Percentiles rank a stretch among this genome's conserved stretches.
phyloP scores from a whole-genome alignment of 768 basidiomycete species.

The Mycena venus region DNA sequence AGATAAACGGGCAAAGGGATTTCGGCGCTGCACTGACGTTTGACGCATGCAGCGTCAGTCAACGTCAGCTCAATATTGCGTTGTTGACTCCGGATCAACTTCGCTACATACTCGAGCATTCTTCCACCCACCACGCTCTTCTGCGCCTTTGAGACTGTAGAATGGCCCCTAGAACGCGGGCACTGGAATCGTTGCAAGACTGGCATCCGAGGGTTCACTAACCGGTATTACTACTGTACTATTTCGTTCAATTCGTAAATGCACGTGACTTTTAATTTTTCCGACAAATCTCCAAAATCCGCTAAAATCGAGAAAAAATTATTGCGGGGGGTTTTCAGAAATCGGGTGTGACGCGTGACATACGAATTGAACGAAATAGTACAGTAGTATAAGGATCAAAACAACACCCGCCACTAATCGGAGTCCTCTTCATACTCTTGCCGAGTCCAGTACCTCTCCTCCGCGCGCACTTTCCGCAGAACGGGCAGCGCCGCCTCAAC shows the following conservation, averaged over 20 bases:
- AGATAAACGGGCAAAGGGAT: no score
- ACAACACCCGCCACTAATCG: constrained; percentile 10
- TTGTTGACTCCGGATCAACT: not conserved
- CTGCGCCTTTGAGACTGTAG: constrained; percentile 7
- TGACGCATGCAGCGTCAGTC: no score
- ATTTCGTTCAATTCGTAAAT: no score
- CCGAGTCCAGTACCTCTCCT: constrained; percentile 17
- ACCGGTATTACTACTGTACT: not conserved
- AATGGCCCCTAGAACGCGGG: constrained; percentile 1
- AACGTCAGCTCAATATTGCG: no score
- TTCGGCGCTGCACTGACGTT: no score
- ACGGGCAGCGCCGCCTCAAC: constrained; percentile 1
- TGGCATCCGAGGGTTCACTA: constrained; percentile 2
- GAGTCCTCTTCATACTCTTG: constrained; percentile 14
- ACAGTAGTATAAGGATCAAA: constrained; percentile 12
- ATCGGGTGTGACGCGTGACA: no score
- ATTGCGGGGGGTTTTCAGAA: no score
- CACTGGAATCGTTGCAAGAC: constrained; percentile 9
- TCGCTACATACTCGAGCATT: not conserved
- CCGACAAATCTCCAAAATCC: no score
- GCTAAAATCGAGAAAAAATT: no score
- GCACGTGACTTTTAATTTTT: no score
- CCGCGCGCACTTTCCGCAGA: constrained; percentile 14
- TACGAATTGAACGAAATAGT: no score
- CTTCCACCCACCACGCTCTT: not conserved